phyloP scores from a whole-genome alignment of 768 basidiomycete genomes.

The Suillus luteus region DNA sequence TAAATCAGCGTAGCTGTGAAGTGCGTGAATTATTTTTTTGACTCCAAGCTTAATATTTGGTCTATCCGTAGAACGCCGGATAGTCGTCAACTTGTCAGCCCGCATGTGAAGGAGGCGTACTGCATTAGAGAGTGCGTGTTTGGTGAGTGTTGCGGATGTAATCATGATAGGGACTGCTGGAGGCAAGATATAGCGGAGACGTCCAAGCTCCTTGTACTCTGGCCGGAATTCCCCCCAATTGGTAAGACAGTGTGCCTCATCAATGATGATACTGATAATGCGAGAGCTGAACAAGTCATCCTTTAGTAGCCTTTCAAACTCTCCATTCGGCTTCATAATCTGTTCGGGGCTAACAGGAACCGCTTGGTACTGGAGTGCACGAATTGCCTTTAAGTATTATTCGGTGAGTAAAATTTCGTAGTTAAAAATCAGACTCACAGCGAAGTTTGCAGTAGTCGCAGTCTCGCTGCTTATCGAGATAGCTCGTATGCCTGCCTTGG shows the following conservation, averaged over 20 bases:
- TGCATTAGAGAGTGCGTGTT: conserved; percentile 7
- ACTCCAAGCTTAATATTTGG: conserved; percentile 24
- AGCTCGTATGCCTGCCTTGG: conserved; percentile 19
- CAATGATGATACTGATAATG: conserved; percentile 22
- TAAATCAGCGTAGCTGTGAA: conserved; percentile 18
- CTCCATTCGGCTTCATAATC: conserved; percentile 13
- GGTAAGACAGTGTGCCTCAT: conserved; percentile 24
- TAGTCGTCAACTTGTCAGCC: not conserved
- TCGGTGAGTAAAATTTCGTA: not conserved
- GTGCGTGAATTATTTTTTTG: conserved; percentile 17
- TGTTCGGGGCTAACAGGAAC: conserved; percentile 15
- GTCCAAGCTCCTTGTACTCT: conserved; percentile 17
- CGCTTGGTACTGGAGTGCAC: conserved; percentile 9
- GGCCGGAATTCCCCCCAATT: conserved; percentile 20
- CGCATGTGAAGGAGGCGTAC: conserved; percentile 2
- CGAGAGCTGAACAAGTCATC: conserved; percentile 12
- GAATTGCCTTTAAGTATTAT: conserved; percentile 10
- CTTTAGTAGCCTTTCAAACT: conserved; percentile 18
- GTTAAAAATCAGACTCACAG: not conserved
- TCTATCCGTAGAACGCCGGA: conserved; percentile 15
- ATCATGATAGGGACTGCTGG: conserved; percentile 16
- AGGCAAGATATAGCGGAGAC: conserved; percentile 19
- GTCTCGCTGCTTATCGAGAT: conserved; percentile 23
- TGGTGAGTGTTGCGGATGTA: conserved; percentile 23
- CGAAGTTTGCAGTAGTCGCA: conserved; percentile 20